Evolutionary conservation across 306 rosid genomes (phyloP).

Genomic region (Vachellia pachyceras): DNA sequence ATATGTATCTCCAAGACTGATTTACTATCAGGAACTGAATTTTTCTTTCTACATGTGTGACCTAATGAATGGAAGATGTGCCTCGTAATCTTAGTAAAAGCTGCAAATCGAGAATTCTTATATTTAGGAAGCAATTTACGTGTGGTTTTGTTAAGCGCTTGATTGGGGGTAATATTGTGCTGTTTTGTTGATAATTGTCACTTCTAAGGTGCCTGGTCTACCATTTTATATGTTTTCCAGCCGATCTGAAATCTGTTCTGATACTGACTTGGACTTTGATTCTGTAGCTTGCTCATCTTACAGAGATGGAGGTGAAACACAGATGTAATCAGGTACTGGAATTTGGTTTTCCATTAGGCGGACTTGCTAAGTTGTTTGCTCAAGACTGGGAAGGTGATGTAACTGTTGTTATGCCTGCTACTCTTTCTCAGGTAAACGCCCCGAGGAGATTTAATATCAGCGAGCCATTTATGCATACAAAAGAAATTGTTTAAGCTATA

Average conservation of each 20-base stretch:
- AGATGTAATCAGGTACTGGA: constrained; percentile 88
- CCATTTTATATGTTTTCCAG: constrained; percentile 9
- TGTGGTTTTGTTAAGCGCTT: not conserved
- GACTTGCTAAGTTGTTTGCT: constrained; percentile 91
- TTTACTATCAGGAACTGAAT: constrained; percentile 24
- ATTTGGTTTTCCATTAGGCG: constrained; percentile 91
- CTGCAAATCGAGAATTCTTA: not conserved
- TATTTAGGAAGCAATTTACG: constrained; percentile 10
- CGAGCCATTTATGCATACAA: not conserved
- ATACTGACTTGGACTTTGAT: constrained; percentile 28
- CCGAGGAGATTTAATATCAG: constrained; percentile 20
- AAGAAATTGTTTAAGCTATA: constrained; percentile 19
- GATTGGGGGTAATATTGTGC: constrained; percentile 4
- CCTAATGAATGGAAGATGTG: not conserved
- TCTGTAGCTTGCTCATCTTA: constrained; percentile 93
- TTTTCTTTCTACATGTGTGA: constrained; percentile 9
- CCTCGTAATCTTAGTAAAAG: constrained; percentile 24
- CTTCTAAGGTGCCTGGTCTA: not conserved
- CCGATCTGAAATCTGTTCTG: constrained; percentile 28
- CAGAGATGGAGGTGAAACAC: constrained; percentile 98
- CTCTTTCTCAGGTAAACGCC: constrained; percentile 78
- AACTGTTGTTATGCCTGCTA: constrained; percentile 98
- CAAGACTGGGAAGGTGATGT: constrained; percentile 99
- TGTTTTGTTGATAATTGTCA: not conserved
- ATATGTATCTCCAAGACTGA: not conserved